phyloP scores from a whole-genome alignment of 2,329 filamentous ascomycete species.

The Sclerotinia nivalis region DNA sequence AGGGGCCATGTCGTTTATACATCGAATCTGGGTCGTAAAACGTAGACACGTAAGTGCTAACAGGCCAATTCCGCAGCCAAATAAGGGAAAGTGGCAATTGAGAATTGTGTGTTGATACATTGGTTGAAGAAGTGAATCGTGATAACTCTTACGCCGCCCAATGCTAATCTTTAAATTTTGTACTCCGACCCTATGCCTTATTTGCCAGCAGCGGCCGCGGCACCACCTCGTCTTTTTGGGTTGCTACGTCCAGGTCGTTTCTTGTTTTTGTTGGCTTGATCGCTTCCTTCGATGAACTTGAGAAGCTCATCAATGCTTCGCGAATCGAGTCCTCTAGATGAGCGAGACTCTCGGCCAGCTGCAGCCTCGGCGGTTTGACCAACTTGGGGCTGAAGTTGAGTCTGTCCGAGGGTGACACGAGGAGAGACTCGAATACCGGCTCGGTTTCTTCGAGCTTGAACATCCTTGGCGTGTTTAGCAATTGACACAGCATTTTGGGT shows the following conservation, averaged over 20 bases:
- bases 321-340: conserved; percentile 58
- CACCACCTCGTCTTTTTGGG: conserved; percentile 54
- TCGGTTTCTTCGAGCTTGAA: conserved; percentile 72
- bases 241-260: conserved; percentile 56
- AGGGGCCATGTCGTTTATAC: conserved; percentile 3
- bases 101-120: conserved; percentile 20
- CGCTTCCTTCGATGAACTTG: conserved; percentile 85
- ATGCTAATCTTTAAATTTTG: conserved; percentile 19
- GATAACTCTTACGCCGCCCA: conserved; percentile 20
- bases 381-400: conserved; percentile 62
- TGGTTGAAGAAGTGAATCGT: conserved; percentile 17
- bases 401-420: conserved; percentile 55
- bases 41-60: conserved; percentile 7
- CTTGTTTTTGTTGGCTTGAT: conserved; percentile 55
- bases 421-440: conserved; percentile 69
- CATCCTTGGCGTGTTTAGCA: conserved; percentile 88
- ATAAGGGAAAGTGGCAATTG: conserved; percentile 2
- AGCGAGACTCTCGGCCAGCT: conserved; percentile 40
- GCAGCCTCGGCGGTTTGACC: conserved; percentile 56
- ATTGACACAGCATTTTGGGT: conserved; percentile 94
- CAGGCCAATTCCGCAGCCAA: conserved; percentile 1
- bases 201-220: conserved; percentile 17
- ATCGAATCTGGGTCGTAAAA: conserved; percentile 10
- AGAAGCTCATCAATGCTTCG: conserved; percentile 91
- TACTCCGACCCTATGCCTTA: conserved; percentile 16